Conservation (phyloP, 495 filamentous ascomycete species). For the Penicillium arizonense region DNA sequence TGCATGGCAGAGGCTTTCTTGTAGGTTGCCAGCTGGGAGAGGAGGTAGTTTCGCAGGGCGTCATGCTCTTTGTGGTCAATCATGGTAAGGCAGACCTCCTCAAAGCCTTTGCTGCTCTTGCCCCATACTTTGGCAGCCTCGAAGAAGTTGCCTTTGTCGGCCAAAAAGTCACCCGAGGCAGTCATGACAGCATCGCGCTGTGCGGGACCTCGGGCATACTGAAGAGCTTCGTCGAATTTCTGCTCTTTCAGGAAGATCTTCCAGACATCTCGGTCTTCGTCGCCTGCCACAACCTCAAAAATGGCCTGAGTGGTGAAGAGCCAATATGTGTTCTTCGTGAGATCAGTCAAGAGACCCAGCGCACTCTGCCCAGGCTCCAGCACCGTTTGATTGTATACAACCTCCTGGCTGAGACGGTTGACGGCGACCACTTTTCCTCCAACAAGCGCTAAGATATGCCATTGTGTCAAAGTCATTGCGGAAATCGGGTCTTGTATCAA, state of each 20-base stretch:
- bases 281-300: slow-evolving; percentile 84
- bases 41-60: slow-evolving; percentile 84
- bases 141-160: slow-evolving; percentile 71
- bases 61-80: slow-evolving; percentile 89
- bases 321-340: slow-evolving; percentile 95
- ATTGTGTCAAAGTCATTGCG: slow-evolving; percentile 84
- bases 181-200: slow-evolving; percentile 89
- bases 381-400: slow-evolving; percentile 83
- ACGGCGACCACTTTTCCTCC: slow-evolving; percentile 78
- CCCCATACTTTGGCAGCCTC: slow-evolving; percentile 91
- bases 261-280: slow-evolving; percentile 94
- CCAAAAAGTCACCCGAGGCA: slow-evolving; percentile 83
- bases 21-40: slow-evolving; percentile 77
- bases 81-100: slow-evolving; percentile 88
- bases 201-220: slow-evolving; percentile 66
- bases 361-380: slow-evolving; percentile 76
- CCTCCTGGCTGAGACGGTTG: slow-evolving; percentile 78
- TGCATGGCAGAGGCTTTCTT: slow-evolving; percentile 90
- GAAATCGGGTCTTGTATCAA: slow-evolving; percentile 67
- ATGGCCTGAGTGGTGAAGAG: slow-evolving; percentile 88
- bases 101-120: slow-evolving; percentile 92
- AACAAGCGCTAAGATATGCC: slow-evolving; percentile 85
- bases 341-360: slow-evolving; percentile 79
- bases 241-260: slow-evolving; percentile 81
- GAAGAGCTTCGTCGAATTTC: slow-evolving; percentile 82